Conservation (phyloP, 2,329 filamentous ascomycete species). For the Diplodia sapinea region DNA sequence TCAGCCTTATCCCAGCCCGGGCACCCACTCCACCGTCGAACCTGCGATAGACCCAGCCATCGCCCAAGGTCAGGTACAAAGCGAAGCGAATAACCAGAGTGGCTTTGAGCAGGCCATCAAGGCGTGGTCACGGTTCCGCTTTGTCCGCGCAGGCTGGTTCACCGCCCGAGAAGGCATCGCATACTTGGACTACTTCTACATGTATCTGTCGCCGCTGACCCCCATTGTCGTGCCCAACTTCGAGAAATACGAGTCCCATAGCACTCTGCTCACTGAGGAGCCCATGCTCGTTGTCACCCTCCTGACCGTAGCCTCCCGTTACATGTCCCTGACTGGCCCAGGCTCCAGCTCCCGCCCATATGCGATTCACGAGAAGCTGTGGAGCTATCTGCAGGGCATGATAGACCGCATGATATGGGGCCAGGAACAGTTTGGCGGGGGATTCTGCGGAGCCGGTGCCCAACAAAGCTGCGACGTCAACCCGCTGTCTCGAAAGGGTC, state of each 20-base stretch:
- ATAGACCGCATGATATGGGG: constrained; percentile 95
- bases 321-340: constrained; percentile 78
- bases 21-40: constrained; percentile 38
- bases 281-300: constrained; percentile 91
- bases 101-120: constrained; percentile 69
- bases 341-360: constrained; percentile 84
- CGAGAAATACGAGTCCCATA: constrained; percentile 78
- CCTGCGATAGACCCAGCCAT: constrained; percentile 43
- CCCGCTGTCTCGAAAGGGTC: constrained; percentile 64
- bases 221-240: constrained; percentile 94
- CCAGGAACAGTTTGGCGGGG: constrained; percentile 92
- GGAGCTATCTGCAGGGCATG: constrained; percentile 93
- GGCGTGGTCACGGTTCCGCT: constrained; percentile 90
- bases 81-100: constrained; percentile 38
- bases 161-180: constrained; percentile 90
- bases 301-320: constrained; percentile 87
- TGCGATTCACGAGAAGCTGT: constrained; percentile 92
- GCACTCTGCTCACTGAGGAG: constrained; percentile 83
- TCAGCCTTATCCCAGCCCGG: constrained; percentile 36
- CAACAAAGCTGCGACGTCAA: constrained; percentile 70
- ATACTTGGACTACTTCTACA: constrained; percentile 96
- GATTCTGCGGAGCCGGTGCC: constrained; percentile 77
- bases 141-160: constrained; percentile 97
- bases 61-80: constrained; percentile 12
- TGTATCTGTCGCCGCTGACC: constrained; percentile 86